A percentile compares a stretch with the other conserved stretches of the same genome.
Evolutionary conservation across 768 basidiomycete genomes (phyloP).

Genomic region (Leccinellum albellum): DNA sequence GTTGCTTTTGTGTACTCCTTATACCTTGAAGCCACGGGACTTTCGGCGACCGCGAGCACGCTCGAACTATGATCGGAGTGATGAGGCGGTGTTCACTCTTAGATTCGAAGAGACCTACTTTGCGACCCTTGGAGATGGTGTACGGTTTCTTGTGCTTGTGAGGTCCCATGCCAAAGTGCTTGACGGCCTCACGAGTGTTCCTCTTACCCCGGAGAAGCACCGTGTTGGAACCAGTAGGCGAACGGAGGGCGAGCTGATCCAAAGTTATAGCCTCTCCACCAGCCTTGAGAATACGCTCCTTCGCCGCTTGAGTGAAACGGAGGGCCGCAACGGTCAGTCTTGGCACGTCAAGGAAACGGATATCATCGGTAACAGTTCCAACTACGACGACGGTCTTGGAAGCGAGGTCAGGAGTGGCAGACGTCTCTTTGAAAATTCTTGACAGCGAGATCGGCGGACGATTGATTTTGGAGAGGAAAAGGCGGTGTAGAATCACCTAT

Average conservation of each 20-base stretch:
- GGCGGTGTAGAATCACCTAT: slow-evolving; percentile 89
- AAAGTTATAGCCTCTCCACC: slow-evolving; percentile 94
- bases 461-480: slow-evolving; percentile 97
- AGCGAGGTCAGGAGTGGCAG: slow-evolving; percentile 56
- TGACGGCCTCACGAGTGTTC: slow-evolving; percentile 91
- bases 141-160: slow-evolving; percentile 99
- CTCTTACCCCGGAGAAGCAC: slow-evolving; percentile 88
- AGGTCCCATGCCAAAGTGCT: slow-evolving; percentile 98
- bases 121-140: slow-evolving; percentile 94
- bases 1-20: slow-evolving; percentile 40
- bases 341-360: slow-evolving; percentile 80
- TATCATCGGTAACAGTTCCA: slow-evolving; percentile 93
- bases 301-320: slow-evolving; percentile 88
- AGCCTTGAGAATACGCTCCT: slow-evolving; percentile 91
- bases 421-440: slow-evolving; percentile 81
- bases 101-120: slow-evolving; percentile 41
- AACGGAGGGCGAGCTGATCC: slow-evolving; percentile 92
- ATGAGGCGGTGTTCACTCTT: background rate
- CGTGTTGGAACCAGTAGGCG: slow-evolving; percentile 94
- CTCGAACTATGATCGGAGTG: slow-evolving; percentile 67
- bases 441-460: slow-evolving; percentile 95
- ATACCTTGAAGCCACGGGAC: slow-evolving; percentile 96
- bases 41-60: slow-evolving; percentile 98
- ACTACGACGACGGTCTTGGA: slow-evolving; percentile 88
- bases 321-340: slow-evolving; percentile 93